Evolutionary conservation across 2,329 filamentous ascomycete species (phyloP).

Genomic region (Botryotinia convoluta): DNA sequence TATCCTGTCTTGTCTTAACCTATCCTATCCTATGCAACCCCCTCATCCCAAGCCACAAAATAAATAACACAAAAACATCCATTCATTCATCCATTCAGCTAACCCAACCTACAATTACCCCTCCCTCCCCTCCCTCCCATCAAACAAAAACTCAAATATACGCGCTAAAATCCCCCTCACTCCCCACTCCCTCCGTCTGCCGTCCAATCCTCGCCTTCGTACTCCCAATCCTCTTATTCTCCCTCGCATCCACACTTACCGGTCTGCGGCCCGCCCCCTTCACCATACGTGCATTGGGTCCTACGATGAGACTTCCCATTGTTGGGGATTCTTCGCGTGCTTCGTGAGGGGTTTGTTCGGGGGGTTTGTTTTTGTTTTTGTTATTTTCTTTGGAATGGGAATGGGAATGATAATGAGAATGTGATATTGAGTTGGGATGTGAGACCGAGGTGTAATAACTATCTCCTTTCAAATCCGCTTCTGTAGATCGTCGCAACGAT

Average conservation of each 20-base stretch:
- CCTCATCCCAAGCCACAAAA: neutral
- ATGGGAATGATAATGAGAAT: too few relatives aligned
- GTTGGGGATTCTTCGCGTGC: constrained; percentile 6
- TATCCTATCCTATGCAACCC: too few relatives aligned
- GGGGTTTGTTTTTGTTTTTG: constrained; percentile 5
- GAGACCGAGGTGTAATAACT: neutral
- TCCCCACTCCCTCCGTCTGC: neutral
- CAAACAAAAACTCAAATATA: constrained; percentile 1
- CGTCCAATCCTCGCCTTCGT: constrained; percentile 24
- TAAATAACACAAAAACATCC: too few relatives aligned
- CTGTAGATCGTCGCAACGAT: constrained; percentile 19
- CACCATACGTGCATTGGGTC: constrained; percentile 25
- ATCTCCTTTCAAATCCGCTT: constrained; percentile 23
- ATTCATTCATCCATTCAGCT: too few relatives aligned
- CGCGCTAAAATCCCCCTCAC: constrained; percentile 11
- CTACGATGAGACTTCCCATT: constrained; percentile 19
- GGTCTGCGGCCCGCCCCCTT: constrained; percentile 28
- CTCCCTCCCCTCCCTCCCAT: neutral
- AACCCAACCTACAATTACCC: neutral
- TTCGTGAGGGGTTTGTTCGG: neutral
- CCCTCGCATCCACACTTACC: constrained; percentile 30
- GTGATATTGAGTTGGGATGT: neutral
- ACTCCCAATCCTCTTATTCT: constrained; percentile 20
- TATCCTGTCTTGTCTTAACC: neutral
- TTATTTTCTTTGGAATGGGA: too few relatives aligned